Evolutionary conservation across 2,329 filamentous ascomycete species (phyloP), one percentile per base, ranked within the genome.

Genomic region (Incumbomyces lentus): DNA sequence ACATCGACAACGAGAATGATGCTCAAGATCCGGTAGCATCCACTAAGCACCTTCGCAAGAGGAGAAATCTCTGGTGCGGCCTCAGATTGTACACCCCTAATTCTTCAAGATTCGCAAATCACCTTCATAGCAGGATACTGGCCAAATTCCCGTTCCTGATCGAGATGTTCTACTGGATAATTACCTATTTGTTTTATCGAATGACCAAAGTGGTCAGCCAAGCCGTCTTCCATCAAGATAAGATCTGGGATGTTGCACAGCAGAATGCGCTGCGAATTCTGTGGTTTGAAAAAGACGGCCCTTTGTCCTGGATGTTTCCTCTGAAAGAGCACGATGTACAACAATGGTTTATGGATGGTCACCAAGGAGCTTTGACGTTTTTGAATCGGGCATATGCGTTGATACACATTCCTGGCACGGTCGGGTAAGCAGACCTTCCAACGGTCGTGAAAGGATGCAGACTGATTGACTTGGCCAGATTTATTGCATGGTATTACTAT

Each of bases 101-200:
- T 55, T 75, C 77, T 2, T 74, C 74, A 2, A 71, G 75, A n/a
- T 84, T 81, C 61, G 69, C 72, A 33, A 68, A 73, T 49, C 64
- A 81, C 58, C 60, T 74, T 40, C 79, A 82, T 60, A 81, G 75
- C 50, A 70, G 78, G 19, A 69, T 83, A 46, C 67, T 84, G 49
- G 75, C 81, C 59, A 80, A 79, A 58, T 82, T 79, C 53, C 81
- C 81, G 3, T 84, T 84, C 58, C 62, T 84, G 46, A 72, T 84
- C 40, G 81, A 84, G 62, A 84, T 84, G 78, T 83, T 84, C 61
- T 84, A 84, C 65, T 84, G 81, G 81, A 70, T 74, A 36, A 69
- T 84, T 55, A 82, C 79, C 57, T 75, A 80, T 52, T 68, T 73
- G 38, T 79, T 81, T 59, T 84, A 84, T 64, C 69, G 73, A 32